phyloP scores from a whole-genome alignment of 2,329 filamentous ascomycete species.

The Penicillium nordicum region DNA sequence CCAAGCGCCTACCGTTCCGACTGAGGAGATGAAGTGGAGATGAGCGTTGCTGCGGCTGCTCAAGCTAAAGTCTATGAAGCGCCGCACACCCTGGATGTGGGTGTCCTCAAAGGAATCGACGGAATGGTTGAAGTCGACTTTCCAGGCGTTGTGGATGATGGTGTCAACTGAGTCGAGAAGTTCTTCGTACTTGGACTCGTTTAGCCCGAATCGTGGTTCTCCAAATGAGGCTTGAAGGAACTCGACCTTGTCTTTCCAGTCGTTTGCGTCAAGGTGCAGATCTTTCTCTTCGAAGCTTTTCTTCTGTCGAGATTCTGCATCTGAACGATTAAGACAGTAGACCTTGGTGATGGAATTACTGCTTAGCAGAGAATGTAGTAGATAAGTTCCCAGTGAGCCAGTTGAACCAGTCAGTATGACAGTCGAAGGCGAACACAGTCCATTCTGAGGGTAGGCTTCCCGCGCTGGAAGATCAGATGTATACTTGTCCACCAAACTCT shows the following conservation, averaged over 20 bases:
- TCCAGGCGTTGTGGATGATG: slow-evolving; percentile 39
- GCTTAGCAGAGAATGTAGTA: slow-evolving; percentile 41
- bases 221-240: slow-evolving; percentile 30
- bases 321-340: slow-evolving; percentile 49
- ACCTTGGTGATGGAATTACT: slow-evolving; percentile 41
- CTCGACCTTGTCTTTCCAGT: slow-evolving; percentile 33
- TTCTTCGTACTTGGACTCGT: slow-evolving; percentile 20
- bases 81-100: slow-evolving; percentile 30
- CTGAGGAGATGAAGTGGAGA: slow-evolving; percentile 32
- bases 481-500: slow-evolving; percentile 15
- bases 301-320: slow-evolving; percentile 44
- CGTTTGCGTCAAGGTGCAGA: slow-evolving; percentile 22
- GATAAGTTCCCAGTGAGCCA: slow-evolving; percentile 49
- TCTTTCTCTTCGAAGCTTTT: slow-evolving; percentile 40
- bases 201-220: slow-evolving; percentile 27
- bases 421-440: slow-evolving; percentile 6
- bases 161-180: slow-evolving; percentile 26
- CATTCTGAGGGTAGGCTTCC: background rate
- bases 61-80: slow-evolving; percentile 29
- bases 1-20: slow-evolving; percentile 28
- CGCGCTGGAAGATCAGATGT: slow-evolving; percentile 12
- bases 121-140: slow-evolving; percentile 37
- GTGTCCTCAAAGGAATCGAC: slow-evolving; percentile 34
- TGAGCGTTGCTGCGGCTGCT: slow-evolving; percentile 21
- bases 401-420: slow-evolving; percentile 50